Conservation (phyloP, 495 filamentous ascomycete species). For the Wilcoxina mikolae region DNA sequence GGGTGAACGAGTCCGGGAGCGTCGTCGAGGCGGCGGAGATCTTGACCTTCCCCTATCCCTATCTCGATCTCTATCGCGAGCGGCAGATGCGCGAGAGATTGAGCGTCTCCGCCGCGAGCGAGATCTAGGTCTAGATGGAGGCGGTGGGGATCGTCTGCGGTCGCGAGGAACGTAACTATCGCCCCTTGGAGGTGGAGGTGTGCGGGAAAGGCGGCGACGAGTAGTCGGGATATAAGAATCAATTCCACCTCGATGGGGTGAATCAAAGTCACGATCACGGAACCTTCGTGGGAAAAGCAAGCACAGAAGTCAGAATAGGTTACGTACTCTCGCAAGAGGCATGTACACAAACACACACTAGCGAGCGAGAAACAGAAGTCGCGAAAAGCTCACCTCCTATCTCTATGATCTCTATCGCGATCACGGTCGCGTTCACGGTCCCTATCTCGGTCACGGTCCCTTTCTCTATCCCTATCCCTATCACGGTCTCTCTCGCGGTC, state of each 20-base stretch:
- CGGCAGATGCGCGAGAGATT: conserved; percentile 14
- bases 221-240: conserved; percentile 26
- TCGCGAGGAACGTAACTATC: conserved; percentile 27
- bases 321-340: no score
- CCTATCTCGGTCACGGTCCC: conserved; percentile 16
- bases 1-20: conserved; percentile 23
- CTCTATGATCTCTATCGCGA: conserved; percentile 9
- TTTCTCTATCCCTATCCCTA: conserved; percentile 22
- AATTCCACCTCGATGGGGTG: conserved; percentile 22
- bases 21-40: conserved; percentile 18
- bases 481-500: conserved; percentile 14
- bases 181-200: conserved; percentile 20
- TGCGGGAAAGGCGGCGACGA: conserved; percentile 17
- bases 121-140: conserved; percentile 15
- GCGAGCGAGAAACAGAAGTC: no score
- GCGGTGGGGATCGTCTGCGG: conserved; percentile 23
- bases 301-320: not conserved
- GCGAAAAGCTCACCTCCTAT: conserved; percentile 24
- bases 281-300: not conserved
- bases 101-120: conserved; percentile 20
- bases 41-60: conserved; percentile 20
- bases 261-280: conserved; percentile 5
- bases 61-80: conserved; percentile 15
- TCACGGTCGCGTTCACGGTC: conserved; percentile 20
- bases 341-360: no score